Evolutionary conservation across 139 green algal species (phyloP).

Genomic region (Picochlorum sp.): DNA sequence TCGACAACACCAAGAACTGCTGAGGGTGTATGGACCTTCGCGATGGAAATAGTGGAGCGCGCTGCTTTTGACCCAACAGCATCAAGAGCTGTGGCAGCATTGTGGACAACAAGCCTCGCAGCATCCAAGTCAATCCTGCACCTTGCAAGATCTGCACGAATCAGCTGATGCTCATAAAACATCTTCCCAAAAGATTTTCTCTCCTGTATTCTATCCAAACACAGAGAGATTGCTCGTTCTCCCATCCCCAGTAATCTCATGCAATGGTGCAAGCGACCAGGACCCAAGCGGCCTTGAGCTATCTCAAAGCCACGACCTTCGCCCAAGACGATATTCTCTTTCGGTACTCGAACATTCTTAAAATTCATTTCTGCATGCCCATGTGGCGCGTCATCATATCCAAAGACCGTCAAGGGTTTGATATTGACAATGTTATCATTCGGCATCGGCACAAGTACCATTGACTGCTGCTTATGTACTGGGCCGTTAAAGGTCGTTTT

Average conservation of each 20-base stretch:
- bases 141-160: constrained; percentile 45
- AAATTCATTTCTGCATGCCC: constrained; percentile 91
- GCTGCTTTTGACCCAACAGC: constrained; percentile 72
- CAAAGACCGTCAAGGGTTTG: constrained; percentile 57
- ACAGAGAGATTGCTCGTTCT: constrained; percentile 71
- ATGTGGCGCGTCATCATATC: constrained; percentile 92
- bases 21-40: constrained; percentile 81
- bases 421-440: constrained; percentile 59
- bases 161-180: constrained; percentile 56
- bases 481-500: constrained; percentile 53
- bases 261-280: constrained; percentile 97
- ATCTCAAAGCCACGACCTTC: constrained; percentile 97
- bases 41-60: constrained; percentile 67
- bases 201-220: constrained; percentile 17
- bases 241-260: constrained; percentile 87
- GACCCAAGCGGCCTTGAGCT: constrained; percentile 90
- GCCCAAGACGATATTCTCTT: constrained; percentile 53
- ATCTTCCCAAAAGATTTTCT: constrained; percentile 21
- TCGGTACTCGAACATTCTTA: constrained; percentile 59
- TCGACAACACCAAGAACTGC: constrained; percentile 72
- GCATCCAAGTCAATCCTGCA: constrained; percentile 46
- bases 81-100: constrained; percentile 73
- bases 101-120: constrained; percentile 62
- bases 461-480: constrained; percentile 81
- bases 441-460: constrained; percentile 87